Base-by-base conservation (phyloP, 768 basidiomycete species). In the Pilatotrama ljubarskyi region DNA sequence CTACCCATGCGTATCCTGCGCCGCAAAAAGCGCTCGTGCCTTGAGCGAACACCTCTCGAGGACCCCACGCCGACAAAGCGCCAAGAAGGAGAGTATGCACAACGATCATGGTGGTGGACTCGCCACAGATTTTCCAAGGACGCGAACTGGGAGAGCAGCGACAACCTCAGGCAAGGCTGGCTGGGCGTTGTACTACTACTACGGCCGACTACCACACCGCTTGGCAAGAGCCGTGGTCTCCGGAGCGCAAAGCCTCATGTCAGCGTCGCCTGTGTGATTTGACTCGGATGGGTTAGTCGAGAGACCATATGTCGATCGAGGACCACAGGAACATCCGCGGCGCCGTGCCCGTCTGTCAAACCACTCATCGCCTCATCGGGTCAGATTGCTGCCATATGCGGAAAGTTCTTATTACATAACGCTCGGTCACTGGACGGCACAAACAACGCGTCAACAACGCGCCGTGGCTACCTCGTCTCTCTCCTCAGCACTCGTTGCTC, bases 381-480 rank as follows among this genome's bases (percentile, higher is more conserved):
- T 20, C 22, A 26, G 17, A 8, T 17, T 41, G 14, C 40, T 3
- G 7, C 22, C 54, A 17, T 36, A 36, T n/a, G 11, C 5, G 29
- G 29, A 10, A 10, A 42, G 43, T 32, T 32, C 37, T 25, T 8
- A 37, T 14, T 51, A 51, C 37, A 7, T 25, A 25, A 25, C 29
- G 29, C 7, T 24, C 6, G 1, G n/a, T 36, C 25, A 22, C 46
- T 22, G 15, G n/a, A 9, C 14, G 32, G 26, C 32, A n/a, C 59
- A 54, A 60, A 60, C 52, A 60, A 60, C 59, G 51, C 59, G 59
- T 60, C 59, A 60, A 60, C 52, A 60, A 54, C 59, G 51, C 59
- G 59, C 24, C 44, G 18, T 9, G 38, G 20, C 47, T 11, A 35
- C 24, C 13, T 44, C 36, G 2, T 10, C 44, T 25, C 15, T 18